A percentile compares a stretch with the other conserved stretches of the same genome.
Evolutionary conservation across 805 yeast genomes (phyloP).

Genomic region (Hanseniaspora taiwanica): DNA sequence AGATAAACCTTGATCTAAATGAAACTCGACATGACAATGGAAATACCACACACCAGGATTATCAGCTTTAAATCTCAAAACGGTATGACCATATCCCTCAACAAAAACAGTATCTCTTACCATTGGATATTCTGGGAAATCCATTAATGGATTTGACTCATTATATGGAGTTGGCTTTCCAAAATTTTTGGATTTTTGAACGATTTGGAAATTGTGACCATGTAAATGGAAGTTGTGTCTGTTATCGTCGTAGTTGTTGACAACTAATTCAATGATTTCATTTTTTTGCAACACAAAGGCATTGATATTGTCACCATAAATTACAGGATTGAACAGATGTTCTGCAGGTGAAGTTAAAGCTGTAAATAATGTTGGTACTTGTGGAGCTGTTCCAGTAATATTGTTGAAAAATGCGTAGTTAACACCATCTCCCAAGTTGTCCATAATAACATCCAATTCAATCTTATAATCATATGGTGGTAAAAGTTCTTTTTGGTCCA

Average conservation of each 20-base stretch:
- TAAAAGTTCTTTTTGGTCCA: slow-evolving; percentile 33
- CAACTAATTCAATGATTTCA: slow-evolving; percentile 60
- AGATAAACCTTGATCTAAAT: slow-evolving; percentile 70
- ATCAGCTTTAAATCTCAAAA: slow-evolving; percentile 60
- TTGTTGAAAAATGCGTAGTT: slow-evolving; percentile 68
- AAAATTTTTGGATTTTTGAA: slow-evolving; percentile 37
- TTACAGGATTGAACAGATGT: slow-evolving; percentile 37
- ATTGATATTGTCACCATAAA: slow-evolving; percentile 65
- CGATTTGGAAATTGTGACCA: slow-evolving; percentile 57
- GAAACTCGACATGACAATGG: slow-evolving; percentile 89
- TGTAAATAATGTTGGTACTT: slow-evolving; percentile 56
- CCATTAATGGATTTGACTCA: slow-evolving; percentile 26
- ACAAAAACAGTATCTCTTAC: slow-evolving; percentile 61
- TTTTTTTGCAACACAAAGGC: slow-evolving; percentile 44
- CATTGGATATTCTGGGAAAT: slow-evolving; percentile 33
- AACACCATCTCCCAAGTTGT: slow-evolving; percentile 58
- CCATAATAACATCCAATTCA: slow-evolving; percentile 48
- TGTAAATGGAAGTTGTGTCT: slow-evolving; percentile 72
- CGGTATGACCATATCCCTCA: slow-evolving; percentile 54
- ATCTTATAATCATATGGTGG: slow-evolving; percentile 52
- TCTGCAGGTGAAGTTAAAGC: slow-evolving; percentile 48
- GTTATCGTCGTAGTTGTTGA: slow-evolving; percentile 71
- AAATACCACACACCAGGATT: slow-evolving; percentile 93
- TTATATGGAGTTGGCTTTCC: slow-evolving; percentile 47
- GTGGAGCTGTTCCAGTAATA: slow-evolving; percentile 49